Conservation (phyloP, 106 monocot genomes). For the Dioscorea dumetorum region DNA sequence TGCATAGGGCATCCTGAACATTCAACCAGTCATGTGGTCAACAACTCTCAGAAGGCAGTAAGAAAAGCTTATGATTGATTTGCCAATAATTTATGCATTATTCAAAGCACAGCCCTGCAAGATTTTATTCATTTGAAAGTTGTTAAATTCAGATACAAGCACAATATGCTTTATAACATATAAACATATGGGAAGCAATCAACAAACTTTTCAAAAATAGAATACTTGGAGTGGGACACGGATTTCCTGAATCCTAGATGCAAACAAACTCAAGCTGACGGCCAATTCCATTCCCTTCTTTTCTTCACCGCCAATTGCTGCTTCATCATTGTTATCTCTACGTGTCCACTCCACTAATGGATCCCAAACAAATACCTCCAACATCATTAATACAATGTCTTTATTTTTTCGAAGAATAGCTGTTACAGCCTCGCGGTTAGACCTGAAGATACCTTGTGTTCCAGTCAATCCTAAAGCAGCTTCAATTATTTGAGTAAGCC, state of each 20-base stretch:
- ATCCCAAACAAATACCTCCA: constrained; percentile 98
- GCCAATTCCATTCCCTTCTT: constrained; percentile 99
- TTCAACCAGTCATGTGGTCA: too few relatives aligned
- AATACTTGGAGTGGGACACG: constrained; percentile 85
- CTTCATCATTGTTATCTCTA: constrained; percentile 86
- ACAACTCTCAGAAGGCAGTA: too few relatives aligned
- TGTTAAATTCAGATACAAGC: too few relatives aligned
- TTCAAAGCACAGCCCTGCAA: too few relatives aligned
- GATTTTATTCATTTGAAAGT: too few relatives aligned
- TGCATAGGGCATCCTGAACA: too few relatives aligned
- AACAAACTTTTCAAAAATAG: not conserved
- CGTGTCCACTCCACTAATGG: constrained; percentile 95
- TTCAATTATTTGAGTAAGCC: constrained; percentile 95
- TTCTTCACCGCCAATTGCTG: constrained; percentile 89
- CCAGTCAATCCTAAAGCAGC: constrained; percentile 92
- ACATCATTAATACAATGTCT: constrained; percentile 84
- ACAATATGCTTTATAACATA: too few relatives aligned
- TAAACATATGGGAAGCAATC: too few relatives aligned
- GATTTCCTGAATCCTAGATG: constrained; percentile 92
- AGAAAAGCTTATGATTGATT: too few relatives aligned
- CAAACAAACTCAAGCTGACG: constrained; percentile 93
- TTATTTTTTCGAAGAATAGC: constrained; percentile 73
- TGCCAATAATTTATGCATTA: too few relatives aligned
- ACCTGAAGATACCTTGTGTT: constrained; percentile 74
- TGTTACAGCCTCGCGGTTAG: constrained; percentile 70